Evolutionary conservation across 257 asterid genomes (phyloP).

Genomic region (Jaltomata sinuosa): DNA sequence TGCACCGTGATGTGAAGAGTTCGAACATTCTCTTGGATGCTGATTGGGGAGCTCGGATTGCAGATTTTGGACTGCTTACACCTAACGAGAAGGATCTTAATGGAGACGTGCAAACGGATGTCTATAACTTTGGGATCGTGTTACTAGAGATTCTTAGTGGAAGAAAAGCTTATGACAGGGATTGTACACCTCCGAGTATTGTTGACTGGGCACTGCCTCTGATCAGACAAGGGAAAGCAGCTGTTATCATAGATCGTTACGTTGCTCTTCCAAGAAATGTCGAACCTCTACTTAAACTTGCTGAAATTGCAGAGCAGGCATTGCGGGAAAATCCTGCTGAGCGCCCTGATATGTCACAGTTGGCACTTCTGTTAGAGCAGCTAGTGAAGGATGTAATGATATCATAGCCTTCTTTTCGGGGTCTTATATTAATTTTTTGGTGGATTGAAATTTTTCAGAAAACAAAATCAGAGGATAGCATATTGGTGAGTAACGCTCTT

Average conservation of each 20-base stretch:
- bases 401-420: conserved; percentile 26
- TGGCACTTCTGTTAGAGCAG: conserved; percentile 57
- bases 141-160: conserved; percentile 87
- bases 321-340: conserved; percentile 53
- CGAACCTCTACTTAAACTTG: conserved; percentile 85
- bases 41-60: conserved; percentile 71
- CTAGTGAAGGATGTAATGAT: conserved; percentile 68
- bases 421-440: conserved; percentile 5
- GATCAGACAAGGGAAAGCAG: conserved; percentile 71
- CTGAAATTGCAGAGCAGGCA: conserved; percentile 74
- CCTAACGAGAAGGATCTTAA: conserved; percentile 42
- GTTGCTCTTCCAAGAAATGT: conserved; percentile 70
- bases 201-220: conserved; percentile 85
- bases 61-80: conserved; percentile 61
- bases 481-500: conserved; percentile 29
- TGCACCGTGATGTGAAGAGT: conserved; percentile 74
- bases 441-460: conserved; percentile 16
- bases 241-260: conserved; percentile 65
- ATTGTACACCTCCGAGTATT: conserved; percentile 57
- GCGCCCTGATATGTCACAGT: conserved; percentile 53
- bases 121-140: conserved; percentile 73
- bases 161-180: conserved; percentile 61
- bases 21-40: conserved; percentile 80
- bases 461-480: conserved; percentile 23
- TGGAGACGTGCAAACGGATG: conserved; percentile 53